These are phyloP conservation scores for Davidsoniella neocaledoniae DNA, from an alignment of 2,329 filamentous ascomycete genomes.

Conservation along the genomic window DNA sequence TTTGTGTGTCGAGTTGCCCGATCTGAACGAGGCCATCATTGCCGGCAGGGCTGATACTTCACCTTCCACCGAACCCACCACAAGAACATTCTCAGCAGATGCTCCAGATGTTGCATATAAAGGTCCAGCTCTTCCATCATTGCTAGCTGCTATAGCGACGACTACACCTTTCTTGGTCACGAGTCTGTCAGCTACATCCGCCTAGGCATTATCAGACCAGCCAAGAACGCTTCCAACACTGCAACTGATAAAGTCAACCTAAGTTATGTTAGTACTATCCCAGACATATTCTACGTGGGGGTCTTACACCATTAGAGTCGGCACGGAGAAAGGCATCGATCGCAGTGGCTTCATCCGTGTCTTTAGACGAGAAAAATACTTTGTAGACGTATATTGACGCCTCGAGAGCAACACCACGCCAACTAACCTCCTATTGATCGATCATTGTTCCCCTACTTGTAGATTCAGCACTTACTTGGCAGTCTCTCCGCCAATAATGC, in stretches of 20 bases:
- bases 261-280: neutral
- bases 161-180: constrained; percentile 29
- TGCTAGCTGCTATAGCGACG: constrained; percentile 34
- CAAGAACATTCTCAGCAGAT: constrained; percentile 25
- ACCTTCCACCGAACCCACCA: constrained; percentile 25
- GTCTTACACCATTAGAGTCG: constrained; percentile 19
- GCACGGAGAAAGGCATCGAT: constrained; percentile 22
- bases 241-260: constrained; percentile 26
- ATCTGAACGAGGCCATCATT: constrained; percentile 1
- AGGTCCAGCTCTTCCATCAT: constrained; percentile 30
- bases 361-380: constrained; percentile 29
- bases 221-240: constrained; percentile 25
- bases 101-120: constrained; percentile 28
- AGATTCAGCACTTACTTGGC: constrained; percentile 25
- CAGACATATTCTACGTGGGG: neutral
- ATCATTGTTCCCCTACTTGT: neutral
- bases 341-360: constrained; percentile 19
- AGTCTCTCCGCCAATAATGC: constrained; percentile 15
- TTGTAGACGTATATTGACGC: constrained; percentile 14
- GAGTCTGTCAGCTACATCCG: constrained; percentile 24
- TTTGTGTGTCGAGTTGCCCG: neutral
- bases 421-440: neutral
- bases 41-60: constrained; percentile 8
- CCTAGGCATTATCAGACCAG: constrained; percentile 26
- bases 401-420: constrained; percentile 16